A percentile compares a stretch with the other conserved stretches of the same genome.
phyloP scores from a whole-genome alignment of 2,329 filamentous ascomycete species.

The Aspergillus oerlinghausenensis region DNA sequence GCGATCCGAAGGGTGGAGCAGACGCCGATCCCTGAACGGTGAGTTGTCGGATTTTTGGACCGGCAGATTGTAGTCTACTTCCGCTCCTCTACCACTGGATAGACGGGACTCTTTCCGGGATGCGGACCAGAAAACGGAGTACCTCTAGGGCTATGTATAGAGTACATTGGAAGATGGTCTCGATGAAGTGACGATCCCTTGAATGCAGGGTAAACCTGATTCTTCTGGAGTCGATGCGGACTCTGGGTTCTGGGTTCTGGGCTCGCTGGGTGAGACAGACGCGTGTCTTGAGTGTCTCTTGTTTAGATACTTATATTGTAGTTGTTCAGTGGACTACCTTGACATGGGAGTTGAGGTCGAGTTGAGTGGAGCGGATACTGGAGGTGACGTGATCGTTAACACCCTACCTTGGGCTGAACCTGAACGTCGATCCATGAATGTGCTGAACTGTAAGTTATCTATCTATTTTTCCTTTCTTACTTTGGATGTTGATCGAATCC shows the following conservation, averaged over 20 bases:
- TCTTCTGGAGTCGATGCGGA: background rate
- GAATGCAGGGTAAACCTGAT: background rate
- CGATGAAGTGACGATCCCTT: background rate
- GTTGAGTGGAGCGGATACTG: background rate
- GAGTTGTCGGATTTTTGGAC: conserved; percentile 6
- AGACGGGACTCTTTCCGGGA: background rate
- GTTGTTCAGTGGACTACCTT: no score
- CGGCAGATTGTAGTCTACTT: background rate
- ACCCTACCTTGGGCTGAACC: background rate
- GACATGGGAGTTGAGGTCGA: no score
- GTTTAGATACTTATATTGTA: no score
- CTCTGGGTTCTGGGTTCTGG: no score
- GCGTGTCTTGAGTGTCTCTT: no score
- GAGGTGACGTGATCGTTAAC: background rate
- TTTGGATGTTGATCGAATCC: background rate
- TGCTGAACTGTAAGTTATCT: background rate
- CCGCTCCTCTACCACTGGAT: no score
- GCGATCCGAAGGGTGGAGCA: background rate
- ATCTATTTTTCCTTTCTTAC: background rate
- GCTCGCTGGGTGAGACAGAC: no score
- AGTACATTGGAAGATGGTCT: background rate
- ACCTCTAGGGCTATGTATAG: background rate
- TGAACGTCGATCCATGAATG: background rate
- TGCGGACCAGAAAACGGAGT: background rate
- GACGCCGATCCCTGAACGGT: conserved; percentile 2